phyloP scores from a whole-genome alignment of 1,284 basidiomycete species.

The Ganoderma sinense region DNA sequence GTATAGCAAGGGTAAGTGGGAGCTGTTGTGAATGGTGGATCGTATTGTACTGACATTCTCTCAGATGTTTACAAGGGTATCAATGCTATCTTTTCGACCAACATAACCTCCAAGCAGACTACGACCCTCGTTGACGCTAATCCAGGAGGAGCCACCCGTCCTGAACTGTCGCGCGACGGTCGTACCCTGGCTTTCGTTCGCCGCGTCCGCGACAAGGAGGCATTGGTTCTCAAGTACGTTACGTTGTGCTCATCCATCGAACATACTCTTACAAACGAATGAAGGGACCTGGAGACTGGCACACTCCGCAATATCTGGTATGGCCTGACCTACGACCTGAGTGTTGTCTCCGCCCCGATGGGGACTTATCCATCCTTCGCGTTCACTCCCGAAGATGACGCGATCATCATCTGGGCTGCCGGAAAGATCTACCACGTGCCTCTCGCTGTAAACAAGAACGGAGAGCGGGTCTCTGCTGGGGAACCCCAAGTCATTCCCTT shows the following conservation, averaged over 20 bases:
- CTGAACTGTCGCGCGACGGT: conserved; percentile 74
- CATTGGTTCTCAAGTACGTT: conserved; percentile 70
- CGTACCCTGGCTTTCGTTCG: conserved; percentile 77
- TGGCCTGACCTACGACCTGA: conserved; percentile 71
- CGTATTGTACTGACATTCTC: not conserved
- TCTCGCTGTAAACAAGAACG: conserved; percentile 53
- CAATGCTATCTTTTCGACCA: conserved; percentile 71
- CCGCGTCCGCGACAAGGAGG: conserved; percentile 75
- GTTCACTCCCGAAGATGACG: conserved; percentile 67
- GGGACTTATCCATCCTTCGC: conserved; percentile 79
- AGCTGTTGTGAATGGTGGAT: not conserved
- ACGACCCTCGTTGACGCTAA: conserved; percentile 58
- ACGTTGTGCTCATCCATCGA: not conserved
- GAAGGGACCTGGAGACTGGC: conserved; percentile 70
- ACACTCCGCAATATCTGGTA: conserved; percentile 72
- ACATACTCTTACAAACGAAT: not conserved
- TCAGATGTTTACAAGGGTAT: conserved; percentile 74
- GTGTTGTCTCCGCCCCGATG: conserved; percentile 72
- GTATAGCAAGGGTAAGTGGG: conserved; percentile 67
- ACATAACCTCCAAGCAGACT: conserved; percentile 62
- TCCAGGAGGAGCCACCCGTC: conserved; percentile 75
- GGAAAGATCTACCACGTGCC: conserved; percentile 73
- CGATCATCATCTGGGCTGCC: conserved; percentile 75
- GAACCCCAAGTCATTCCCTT: conserved; percentile 61
- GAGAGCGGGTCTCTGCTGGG: conserved; percentile 55